Conservation (phyloP, 352 stramenopile genomes). For the Phytopythium mirpurense region DNA sequence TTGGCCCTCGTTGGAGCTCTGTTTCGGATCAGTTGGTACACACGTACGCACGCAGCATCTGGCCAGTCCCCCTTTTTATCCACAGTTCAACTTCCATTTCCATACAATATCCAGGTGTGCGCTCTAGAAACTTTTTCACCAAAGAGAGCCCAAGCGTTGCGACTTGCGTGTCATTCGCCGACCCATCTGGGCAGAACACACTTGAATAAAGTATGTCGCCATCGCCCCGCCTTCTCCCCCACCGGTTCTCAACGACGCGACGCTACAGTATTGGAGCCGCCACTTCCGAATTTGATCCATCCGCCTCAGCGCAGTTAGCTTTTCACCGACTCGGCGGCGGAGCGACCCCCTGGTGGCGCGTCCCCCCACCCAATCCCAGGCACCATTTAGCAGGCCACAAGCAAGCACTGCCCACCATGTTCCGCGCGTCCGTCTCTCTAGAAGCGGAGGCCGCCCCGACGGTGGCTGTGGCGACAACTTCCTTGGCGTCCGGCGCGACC, state of each 20-base stretch:
- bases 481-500: neutral
- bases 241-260: neutral
- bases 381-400: neutral
- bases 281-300: slow-evolving; percentile 2
- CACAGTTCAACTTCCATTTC: too few relatives aligned
- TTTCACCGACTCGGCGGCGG: neutral
- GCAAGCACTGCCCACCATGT: neutral
- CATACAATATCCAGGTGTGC: too few relatives aligned
- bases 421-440: slow-evolving; percentile 1
- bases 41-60: neutral
- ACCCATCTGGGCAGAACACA: too few relatives aligned
- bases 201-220: too few relatives aligned
- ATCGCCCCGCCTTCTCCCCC: too few relatives aligned
- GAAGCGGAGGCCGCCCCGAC: neutral
- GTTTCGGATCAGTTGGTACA: slow-evolving; percentile 1
- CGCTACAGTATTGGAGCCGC: neutral
- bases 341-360: neutral
- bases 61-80: neutral
- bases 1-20: neutral
- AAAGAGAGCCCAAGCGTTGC: too few relatives aligned
- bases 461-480: neutral
- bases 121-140: too few relatives aligned
- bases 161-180: neutral
- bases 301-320: neutral
- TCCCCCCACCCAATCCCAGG: neutral